Base-by-base conservation (phyloP, 371 early-diverging fungal species). In the Saksenaea vasiformis region DNA sequence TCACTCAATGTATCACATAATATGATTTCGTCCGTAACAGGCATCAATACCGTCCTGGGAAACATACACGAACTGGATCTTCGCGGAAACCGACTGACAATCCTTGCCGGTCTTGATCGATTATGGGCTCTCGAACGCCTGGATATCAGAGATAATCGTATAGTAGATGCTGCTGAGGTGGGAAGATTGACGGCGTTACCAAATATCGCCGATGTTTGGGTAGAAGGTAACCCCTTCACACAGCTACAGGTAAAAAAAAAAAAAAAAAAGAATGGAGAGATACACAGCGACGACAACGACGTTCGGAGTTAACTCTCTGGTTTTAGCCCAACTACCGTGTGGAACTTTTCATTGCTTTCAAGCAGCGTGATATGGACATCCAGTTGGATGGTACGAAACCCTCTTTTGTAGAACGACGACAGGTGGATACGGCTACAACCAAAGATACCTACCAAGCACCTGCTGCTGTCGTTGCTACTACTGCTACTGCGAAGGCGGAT, bases 71-170 rank as follows among this genome's bases (percentile, higher is more conserved):
- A 83, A 43, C 70, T 92, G 28, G 81, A 87, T 54, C 62, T 92
- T 37, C 77, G 88, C 37, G 84, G 82, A n/a, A 92, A 92, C 67
- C 79, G 85, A 11, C 64, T 92, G n/a, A 76, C 81, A 0, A 73
- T 83, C 14, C 73, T 92, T 22, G 79, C 83, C 3, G 92, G 92
- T 5, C 56, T 90, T 62, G 88, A 89, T 58, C 73, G 90, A 22
- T 71, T 92, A 28, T 90, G 86, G 86, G 87, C 90, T 14, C 74
- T 92, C 56, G 90, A 90, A 61, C 76, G 79, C 54, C 66, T 90
- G 26, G 91, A 92, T 66, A 67, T 92, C 15, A 70, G 90, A 4
- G 86, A 87, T 54, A 92, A 92, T 61, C 77, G 74, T 31, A 70
- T 92, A 38, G 84, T 75, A 10, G 89, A 89, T 34, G 73, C 78